Evolutionary conservation across 164 flowering plant genomes (phyloP).

Genomic region (Magnolia sinica): DNA sequence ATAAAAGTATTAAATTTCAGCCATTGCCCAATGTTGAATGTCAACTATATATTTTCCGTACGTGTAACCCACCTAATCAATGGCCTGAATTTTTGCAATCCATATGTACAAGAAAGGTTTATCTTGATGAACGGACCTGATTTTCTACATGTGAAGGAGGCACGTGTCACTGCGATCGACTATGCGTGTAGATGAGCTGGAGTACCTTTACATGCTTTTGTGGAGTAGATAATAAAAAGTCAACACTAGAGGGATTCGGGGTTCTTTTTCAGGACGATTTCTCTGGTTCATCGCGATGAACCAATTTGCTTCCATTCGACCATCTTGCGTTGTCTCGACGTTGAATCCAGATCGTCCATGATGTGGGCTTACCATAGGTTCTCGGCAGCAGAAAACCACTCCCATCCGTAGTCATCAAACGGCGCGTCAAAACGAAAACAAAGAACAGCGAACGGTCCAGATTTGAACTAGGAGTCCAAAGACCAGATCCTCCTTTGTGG

Average conservation of each 20-base stretch:
- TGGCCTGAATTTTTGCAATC: no score
- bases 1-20: no score
- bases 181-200: neutral
- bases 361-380: neutral
- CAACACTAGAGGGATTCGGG: neutral
- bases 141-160: neutral
- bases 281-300: neutral
- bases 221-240: neutral
- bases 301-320: neutral
- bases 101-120: neutral
- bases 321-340: neutral
- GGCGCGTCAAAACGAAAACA: no score
- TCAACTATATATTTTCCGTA: no score
- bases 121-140: neutral
- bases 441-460: no score
- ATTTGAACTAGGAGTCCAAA: neutral
- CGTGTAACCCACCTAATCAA: no score
- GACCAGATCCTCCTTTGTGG: no score
- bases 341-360: neutral
- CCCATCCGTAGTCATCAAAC: no score
- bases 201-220: neutral
- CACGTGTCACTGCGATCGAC: neutral
- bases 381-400: no score
- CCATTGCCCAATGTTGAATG: no score
- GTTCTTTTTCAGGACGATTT: neutral